Evolutionary conservation across 2,329 filamentous ascomycete genomes (phyloP).

Genomic region (Neofusicoccum cordaticola): DNA sequence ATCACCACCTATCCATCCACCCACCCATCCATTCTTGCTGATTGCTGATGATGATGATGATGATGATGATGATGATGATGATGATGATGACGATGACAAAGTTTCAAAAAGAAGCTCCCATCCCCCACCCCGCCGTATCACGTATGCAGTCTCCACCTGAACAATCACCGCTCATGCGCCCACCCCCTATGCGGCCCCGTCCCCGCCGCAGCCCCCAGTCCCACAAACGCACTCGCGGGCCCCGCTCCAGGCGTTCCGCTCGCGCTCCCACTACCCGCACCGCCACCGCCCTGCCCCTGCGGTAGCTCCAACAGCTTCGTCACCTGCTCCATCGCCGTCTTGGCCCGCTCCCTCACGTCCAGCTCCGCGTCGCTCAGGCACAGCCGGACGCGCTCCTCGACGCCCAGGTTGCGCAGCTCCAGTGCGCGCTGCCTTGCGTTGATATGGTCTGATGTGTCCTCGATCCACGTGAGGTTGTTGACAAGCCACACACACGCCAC

Average conservation of each 20-base stretch:
- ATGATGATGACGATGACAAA: no score
- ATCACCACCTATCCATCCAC: no score
- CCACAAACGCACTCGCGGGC: neutral
- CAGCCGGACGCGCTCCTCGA: slow-evolving; percentile 62
- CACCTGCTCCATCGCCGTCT: slow-evolving; percentile 69
- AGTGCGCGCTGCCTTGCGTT: slow-evolving; percentile 65
- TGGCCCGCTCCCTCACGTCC: slow-evolving; percentile 81
- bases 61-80: no score
- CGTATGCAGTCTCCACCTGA: no score
- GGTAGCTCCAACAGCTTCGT: neutral
- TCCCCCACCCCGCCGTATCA: no score
- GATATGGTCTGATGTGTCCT: slow-evolving; percentile 66
- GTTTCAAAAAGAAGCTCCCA: no score
- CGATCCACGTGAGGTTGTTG: slow-evolving; percentile 80
- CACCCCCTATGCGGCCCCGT: neutral
- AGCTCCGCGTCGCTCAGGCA: slow-evolving; percentile 69
- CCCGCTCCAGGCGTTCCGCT: neutral
- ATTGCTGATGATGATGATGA: no score
- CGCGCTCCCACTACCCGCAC: neutral
- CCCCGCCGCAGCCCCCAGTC: neutral
- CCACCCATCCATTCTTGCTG: no score
- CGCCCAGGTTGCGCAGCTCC: slow-evolving; percentile 69
- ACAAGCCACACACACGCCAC: slow-evolving; percentile 78
- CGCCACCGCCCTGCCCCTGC: neutral
- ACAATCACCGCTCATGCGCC: neutral